Evolutionary conservation across 2,329 filamentous ascomycete genomes (phyloP).

Genomic region (Colletotrichum salicis): DNA sequence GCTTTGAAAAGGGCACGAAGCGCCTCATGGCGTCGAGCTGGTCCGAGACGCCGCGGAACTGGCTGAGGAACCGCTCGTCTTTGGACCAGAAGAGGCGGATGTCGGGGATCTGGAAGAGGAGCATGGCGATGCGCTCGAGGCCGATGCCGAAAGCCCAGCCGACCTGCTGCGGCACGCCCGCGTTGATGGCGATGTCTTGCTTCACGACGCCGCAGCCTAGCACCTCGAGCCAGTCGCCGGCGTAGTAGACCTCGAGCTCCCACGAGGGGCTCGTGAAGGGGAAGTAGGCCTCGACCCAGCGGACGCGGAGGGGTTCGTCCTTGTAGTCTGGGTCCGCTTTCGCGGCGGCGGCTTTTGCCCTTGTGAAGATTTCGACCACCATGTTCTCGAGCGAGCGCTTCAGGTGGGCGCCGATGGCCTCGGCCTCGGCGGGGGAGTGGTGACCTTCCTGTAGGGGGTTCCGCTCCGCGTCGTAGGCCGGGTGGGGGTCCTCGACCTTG

Average conservation of each 20-base stretch:
- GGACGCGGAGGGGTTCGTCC: slow-evolving; percentile 81
- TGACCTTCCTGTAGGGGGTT: slow-evolving; percentile 83
- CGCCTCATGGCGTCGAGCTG: slow-evolving; percentile 61
- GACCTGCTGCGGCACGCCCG: slow-evolving; percentile 77
- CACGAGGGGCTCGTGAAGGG: slow-evolving; percentile 96
- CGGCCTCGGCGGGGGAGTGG: slow-evolving; percentile 80
- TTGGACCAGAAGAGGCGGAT: slow-evolving; percentile 96
- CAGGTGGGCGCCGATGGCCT: slow-evolving; percentile 84
- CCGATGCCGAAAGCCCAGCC: slow-evolving; percentile 98
- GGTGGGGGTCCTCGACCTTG: slow-evolving; percentile 84
- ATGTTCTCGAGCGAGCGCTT: slow-evolving; percentile 91
- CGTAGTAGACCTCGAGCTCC: slow-evolving; percentile 96
- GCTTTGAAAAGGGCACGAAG: slow-evolving; percentile 90
- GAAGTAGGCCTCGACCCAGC: slow-evolving; percentile 98
- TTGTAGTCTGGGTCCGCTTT: slow-evolving; percentile 59
- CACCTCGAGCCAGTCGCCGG: slow-evolving; percentile 94
- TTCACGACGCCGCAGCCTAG: slow-evolving; percentile 92
- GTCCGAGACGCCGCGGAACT: slow-evolving; percentile 76
- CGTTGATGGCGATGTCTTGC: slow-evolving; percentile 82
- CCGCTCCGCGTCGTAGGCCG: slow-evolving; percentile 77
- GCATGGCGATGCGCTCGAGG: slow-evolving; percentile 95
- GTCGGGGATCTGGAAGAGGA: slow-evolving; percentile 94
- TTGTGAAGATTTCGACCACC: slow-evolving; percentile 87
- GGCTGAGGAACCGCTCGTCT: slow-evolving; percentile 84
- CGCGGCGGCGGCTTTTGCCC: slow-evolving; percentile 74